Evolutionary conservation across 345 rosid genomes (phyloP).

Genomic region (Physaria fendleri): DNA sequence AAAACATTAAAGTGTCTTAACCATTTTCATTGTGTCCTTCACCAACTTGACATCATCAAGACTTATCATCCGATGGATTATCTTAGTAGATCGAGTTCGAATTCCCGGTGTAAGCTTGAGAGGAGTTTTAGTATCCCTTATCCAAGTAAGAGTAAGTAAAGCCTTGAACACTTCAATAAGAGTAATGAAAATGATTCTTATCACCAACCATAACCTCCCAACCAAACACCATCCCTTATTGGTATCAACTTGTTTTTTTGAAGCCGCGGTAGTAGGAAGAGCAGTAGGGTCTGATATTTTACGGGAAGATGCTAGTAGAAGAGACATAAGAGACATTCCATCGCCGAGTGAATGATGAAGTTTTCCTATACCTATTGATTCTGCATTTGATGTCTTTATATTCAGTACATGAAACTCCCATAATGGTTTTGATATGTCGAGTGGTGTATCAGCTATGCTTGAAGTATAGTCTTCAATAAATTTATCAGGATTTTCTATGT

Average conservation of each 20-base stretch:
- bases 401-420: constrained; percentile 73
- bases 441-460: constrained; percentile 34
- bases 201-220: constrained; percentile 26
- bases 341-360: constrained; percentile 38
- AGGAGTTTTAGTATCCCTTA: constrained; percentile 40
- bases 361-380: constrained; percentile 31
- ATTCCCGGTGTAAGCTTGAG: constrained; percentile 32
- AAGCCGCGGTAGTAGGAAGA: constrained; percentile 38
- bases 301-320: constrained; percentile 40
- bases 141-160: constrained; percentile 39
- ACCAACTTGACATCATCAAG: constrained; percentile 45
- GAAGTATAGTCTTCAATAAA: constrained; percentile 57
- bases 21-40: constrained; percentile 3
- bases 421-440: constrained; percentile 51
- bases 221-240: constrained; percentile 24
- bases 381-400: constrained; percentile 49
- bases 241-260: background rate
- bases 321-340: background rate
- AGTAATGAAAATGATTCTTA: constrained; percentile 41
- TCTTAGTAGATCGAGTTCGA: constrained; percentile 5
- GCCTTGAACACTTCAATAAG: constrained; percentile 33
- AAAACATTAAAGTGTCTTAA: background rate
- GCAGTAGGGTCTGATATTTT: constrained; percentile 44
- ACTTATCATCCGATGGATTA: constrained; percentile 33
- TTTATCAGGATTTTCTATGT: constrained; percentile 36